Evolutionary conservation across 169 alveolate species (phyloP).

Genomic region (Perkinsus olseni): DNA sequence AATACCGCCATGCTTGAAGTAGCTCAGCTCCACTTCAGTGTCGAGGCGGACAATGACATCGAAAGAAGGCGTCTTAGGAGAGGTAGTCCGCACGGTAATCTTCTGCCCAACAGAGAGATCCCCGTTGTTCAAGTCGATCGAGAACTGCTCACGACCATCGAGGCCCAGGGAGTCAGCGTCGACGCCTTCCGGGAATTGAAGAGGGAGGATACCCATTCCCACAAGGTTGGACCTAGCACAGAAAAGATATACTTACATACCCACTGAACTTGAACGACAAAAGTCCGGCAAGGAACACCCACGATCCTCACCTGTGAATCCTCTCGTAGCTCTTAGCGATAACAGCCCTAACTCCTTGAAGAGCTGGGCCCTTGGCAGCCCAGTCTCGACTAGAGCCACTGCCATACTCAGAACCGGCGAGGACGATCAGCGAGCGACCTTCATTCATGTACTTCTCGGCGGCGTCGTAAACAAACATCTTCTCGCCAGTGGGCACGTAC

Average conservation of each 20-base stretch:
- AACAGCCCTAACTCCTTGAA: conserved; percentile 85
- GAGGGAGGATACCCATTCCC: conserved; percentile 92
- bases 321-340: conserved; percentile 90
- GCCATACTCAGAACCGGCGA: conserved; percentile 92
- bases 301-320: conserved; percentile 71
- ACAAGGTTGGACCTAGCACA: conserved; percentile 64
- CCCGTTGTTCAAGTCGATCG: conserved; percentile 15
- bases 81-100: conserved; percentile 15
- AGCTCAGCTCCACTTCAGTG: conserved; percentile 66
- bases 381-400: conserved; percentile 93
- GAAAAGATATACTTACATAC: neutral
- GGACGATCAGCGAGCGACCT: conserved; percentile 33
- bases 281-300: neutral
- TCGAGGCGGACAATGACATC: conserved; percentile 49
- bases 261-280: neutral
- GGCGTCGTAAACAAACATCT: conserved; percentile 81
- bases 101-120: conserved; percentile 19
- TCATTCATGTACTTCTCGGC: conserved; percentile 58
- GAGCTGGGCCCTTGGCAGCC: conserved; percentile 95
- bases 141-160: conserved; percentile 59
- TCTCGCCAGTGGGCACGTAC: conserved; percentile 76
- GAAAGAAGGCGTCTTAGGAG: conserved; percentile 26
- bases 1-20: conserved; percentile 81
- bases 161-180: conserved; percentile 75
- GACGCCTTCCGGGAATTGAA: conserved; percentile 77